These are phyloP conservation scores for Pseudohalonectria lignicola DNA, from an alignment of 2,329 filamentous ascomycete genomes.

Conservation along the genomic window DNA sequence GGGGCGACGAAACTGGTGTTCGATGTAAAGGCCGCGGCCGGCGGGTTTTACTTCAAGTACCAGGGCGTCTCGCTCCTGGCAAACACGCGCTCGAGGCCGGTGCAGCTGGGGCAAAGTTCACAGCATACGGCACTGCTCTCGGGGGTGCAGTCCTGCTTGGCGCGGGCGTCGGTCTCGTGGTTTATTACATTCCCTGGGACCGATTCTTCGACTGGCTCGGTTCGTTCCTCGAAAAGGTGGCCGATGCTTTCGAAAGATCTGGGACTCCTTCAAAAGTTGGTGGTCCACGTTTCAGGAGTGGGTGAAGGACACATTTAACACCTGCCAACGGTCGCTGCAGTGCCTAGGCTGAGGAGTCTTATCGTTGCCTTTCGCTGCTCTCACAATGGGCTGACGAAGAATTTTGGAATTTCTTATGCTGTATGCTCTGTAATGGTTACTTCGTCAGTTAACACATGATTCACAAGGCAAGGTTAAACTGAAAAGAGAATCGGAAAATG, in stretches of 20 bases:
- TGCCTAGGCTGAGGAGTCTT: too few relatives aligned
- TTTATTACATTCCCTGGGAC: not conserved
- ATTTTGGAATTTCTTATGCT: too few relatives aligned
- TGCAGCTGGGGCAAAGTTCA: not conserved
- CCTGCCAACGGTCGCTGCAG: too few relatives aligned
- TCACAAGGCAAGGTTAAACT: too few relatives aligned
- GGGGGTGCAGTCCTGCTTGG: not conserved
- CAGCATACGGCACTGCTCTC: not conserved
- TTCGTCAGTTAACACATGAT: too few relatives aligned
- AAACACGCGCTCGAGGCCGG: not conserved
- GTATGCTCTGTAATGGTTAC: too few relatives aligned
- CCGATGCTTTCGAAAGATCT: not conserved
- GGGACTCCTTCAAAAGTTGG: not conserved
- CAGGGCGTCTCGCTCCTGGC: not conserved
- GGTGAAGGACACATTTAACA: too few relatives aligned
- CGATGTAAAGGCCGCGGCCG: not conserved
- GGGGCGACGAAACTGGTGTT: not conserved
- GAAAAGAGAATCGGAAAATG: too few relatives aligned
- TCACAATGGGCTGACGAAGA: constrained; percentile 9
- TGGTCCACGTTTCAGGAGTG: not conserved
- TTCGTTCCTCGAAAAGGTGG: not conserved
- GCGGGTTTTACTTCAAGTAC: not conserved
- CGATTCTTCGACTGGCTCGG: not conserved
- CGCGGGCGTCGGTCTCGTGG: not conserved
- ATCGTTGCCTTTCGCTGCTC: too few relatives aligned